Evolutionary conservation across 441 rosid species (phyloP), one percentile per base, ranked within the genome.

Genomic region (Syzygium malaccense): DNA sequence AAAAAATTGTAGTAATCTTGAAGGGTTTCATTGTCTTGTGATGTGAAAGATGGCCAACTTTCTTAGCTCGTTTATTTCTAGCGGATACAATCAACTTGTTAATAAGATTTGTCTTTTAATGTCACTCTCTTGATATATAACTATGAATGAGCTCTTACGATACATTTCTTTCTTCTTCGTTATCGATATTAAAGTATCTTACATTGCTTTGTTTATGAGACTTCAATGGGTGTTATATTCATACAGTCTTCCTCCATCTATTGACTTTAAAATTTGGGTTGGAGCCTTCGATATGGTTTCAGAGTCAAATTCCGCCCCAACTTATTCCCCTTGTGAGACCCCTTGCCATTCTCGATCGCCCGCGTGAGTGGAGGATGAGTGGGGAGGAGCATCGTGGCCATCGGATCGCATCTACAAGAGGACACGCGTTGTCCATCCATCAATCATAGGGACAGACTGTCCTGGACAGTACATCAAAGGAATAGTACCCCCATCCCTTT

Each of bases 401-500:
- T 10, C 5, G 15, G 28, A 18, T 71, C 28, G 0, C 14, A 4
- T 20, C 45, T 71, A 6, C 80, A 20, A 20, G 49, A 33, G 49
- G 15, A 20, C 37, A 71, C 10, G 49, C 37, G 4, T 4, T 57
- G 62, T 25, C 30, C 64, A 25, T 26, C 30, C 7, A 45, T 45
- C 9, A 45, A 6, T 14, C n/a, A 2, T 9, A 1, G 28, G 14
- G 28, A 12, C 3, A 6, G n/a, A n/a, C n/a, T n/a, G n/a, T n/a
- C n/a, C n/a, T n/a, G 14, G 28, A 12, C 3, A 6, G n/a, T 26
- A 25, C 2, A 4, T 3, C n/a, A n/a, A n/a, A 6, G n/a, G n/a
- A 25, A 25, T 20, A 25, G 8, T 25, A 25, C n/a, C 14, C 64
- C 6, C 14, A 6, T 25, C 6, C 2, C 62, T 6, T 57, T 57